Percentiles rank a stretch among this genome's conserved stretches.
Conservation (phyloP, 768 basidiomycete genomes). For the Hemileccinum impolitum region DNA sequence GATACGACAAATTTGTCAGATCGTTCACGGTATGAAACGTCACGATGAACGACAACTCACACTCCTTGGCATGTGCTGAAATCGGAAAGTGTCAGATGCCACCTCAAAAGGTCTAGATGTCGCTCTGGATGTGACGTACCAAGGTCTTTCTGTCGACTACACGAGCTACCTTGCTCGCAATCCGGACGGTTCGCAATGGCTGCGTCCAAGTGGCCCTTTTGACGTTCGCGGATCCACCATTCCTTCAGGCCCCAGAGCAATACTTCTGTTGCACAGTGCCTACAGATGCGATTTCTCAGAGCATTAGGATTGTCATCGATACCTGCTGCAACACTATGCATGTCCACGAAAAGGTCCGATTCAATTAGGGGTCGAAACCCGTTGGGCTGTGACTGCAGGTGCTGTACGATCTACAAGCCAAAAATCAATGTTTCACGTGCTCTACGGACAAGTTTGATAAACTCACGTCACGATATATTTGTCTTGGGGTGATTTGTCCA, state of each 20-base stretch:
- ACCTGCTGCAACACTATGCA: conserved; percentile 56
- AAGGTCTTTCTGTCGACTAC: conserved; percentile 61
- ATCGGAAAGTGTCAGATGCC: conserved; percentile 9
- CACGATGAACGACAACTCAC: conserved; percentile 39
- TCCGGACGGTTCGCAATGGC: conserved; percentile 58
- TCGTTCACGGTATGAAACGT: not conserved
- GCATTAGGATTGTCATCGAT: conserved; percentile 54
- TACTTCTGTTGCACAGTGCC: conserved; percentile 72
- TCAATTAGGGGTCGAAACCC: conserved; percentile 68
- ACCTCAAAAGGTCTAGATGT: not conserved
- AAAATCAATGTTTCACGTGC: conserved; percentile 2
- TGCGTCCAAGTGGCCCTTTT: conserved; percentile 61
- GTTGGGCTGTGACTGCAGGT: conserved; percentile 57
- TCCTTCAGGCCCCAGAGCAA: conserved; percentile 72
- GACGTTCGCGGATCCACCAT: conserved; percentile 81
- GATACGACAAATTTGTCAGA: conserved; percentile 5
- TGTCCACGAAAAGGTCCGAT: conserved; percentile 64
- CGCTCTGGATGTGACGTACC: conserved; percentile 40
- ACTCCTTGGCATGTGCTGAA: conserved; percentile 71
- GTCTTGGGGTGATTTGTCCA: conserved; percentile 58
- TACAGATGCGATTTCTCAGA: conserved; percentile 61
- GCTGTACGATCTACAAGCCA: conserved; percentile 51
- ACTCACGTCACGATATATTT: conserved; percentile 74
- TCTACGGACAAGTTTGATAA: not conserved
- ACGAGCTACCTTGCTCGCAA: conserved; percentile 61